These are phyloP conservation scores for Conticribra guillardii DNA, from an alignment of 108 stramenopile genomes.

Conservation along the genomic window DNA sequence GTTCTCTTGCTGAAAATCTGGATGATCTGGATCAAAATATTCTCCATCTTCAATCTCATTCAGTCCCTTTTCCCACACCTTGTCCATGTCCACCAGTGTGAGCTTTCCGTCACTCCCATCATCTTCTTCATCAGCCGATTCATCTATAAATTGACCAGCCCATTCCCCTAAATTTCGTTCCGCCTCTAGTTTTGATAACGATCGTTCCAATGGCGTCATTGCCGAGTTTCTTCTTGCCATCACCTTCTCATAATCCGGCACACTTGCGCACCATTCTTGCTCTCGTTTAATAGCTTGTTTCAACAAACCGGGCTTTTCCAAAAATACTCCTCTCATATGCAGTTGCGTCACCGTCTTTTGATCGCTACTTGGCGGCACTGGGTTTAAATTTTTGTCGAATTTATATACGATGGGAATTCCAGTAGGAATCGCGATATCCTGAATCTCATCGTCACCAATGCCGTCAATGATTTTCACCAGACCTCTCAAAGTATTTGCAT, in stretches of 20 bases:
- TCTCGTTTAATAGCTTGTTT: constrained; percentile 88
- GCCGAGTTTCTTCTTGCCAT: constrained; percentile 47
- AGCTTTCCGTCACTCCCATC: constrained; percentile 82
- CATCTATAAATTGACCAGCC: constrained; percentile 79
- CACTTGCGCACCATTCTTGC: constrained; percentile 71
- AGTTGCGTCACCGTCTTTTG: constrained; percentile 60
- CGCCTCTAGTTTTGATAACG: constrained; percentile 76
- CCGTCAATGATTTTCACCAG: constrained; percentile 81
- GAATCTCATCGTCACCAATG: constrained; percentile 76
- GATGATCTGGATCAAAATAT: constrained; percentile 65
- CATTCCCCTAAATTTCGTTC: constrained; percentile 70
- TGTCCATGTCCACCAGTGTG: constrained; percentile 52
- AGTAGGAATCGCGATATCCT: constrained; percentile 92
- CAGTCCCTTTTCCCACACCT: constrained; percentile 61
- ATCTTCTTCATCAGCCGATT: constrained; percentile 57
- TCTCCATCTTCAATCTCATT: constrained; percentile 53
- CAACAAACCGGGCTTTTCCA: constrained; percentile 88
- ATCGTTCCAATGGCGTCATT: constrained; percentile 74
- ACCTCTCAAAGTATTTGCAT: constrained; percentile 90
- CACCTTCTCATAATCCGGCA: constrained; percentile 81
- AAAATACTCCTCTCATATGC: constrained; percentile 84
- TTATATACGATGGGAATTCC: constrained; percentile 96
- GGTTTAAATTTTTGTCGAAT: constrained; percentile 71
- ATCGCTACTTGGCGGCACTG: constrained; percentile 62
- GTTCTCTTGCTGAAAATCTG: constrained; percentile 41